phyloP scores from a whole-genome alignment of 805 yeast species.

The Starmerella bombi region DNA sequence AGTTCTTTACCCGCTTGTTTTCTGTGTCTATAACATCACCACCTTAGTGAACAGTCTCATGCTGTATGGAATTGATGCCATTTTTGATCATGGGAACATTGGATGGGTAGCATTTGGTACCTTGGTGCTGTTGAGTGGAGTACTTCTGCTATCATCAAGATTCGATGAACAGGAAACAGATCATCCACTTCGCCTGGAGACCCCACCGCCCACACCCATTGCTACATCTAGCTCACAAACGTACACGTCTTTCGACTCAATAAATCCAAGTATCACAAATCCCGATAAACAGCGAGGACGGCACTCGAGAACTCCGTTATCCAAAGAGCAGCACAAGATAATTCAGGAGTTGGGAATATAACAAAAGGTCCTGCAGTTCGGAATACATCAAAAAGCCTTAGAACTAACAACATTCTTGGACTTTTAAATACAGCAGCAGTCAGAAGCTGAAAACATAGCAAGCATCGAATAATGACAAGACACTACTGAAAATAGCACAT shows the following conservation, averaged over 20 bases:
- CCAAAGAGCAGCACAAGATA: conserved; percentile 42
- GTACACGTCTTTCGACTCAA: conserved; percentile 24
- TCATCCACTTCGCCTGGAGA: not conserved
- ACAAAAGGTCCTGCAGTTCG: conserved; percentile 3
- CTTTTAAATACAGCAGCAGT: too few relatives aligned
- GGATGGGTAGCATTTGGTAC: conserved; percentile 40
- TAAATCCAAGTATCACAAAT: conserved; percentile 19
- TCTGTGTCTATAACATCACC: conserved; percentile 64
- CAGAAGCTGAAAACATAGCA: too few relatives aligned
- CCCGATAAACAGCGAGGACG: conserved; percentile 18
- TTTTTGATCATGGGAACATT: conserved; percentile 28
- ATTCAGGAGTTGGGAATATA: conserved; percentile 33
- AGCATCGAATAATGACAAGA: too few relatives aligned
- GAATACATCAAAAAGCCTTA: too few relatives aligned
- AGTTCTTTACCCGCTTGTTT: conserved; percentile 69
- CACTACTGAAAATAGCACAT: too few relatives aligned
- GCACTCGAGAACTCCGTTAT: conserved; percentile 30
- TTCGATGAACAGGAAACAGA: conserved; percentile 3
- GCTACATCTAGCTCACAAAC: not conserved
- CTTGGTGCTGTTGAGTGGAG: conserved; percentile 40
- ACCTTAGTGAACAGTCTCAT: conserved; percentile 55
- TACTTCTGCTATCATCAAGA: conserved; percentile 51
- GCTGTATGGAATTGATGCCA: conserved; percentile 40
- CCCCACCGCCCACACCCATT: not conserved
- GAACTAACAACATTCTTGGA: too few relatives aligned